These are phyloP conservation scores for Phytophthora colocasiae DNA, from an alignment of 352 stramenopile genomes.

Conservation along the genomic window DNA sequence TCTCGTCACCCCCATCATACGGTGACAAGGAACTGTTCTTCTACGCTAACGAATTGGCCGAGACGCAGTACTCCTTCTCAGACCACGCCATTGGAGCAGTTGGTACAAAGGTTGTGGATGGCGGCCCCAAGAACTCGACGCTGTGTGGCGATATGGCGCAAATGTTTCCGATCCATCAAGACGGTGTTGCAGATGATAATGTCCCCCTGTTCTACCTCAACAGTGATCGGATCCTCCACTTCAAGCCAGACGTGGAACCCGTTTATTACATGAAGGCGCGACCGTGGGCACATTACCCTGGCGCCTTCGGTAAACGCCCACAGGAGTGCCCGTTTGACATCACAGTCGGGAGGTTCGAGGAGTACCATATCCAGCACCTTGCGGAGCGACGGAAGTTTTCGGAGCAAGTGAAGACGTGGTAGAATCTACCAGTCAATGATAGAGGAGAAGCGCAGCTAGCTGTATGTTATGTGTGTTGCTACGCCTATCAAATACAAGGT, in stretches of 20 bases:
- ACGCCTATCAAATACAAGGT: conserved; percentile 5
- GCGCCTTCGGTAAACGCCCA: conserved; percentile 39
- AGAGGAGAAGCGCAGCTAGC: conserved; percentile 7
- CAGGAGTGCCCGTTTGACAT: conserved; percentile 60
- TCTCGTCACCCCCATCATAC: conserved; percentile 44
- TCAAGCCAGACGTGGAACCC: conserved; percentile 38
- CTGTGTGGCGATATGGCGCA: conserved; percentile 65
- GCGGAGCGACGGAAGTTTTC: conserved; percentile 43
- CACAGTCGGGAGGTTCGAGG: conserved; percentile 33
- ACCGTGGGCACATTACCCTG: conserved; percentile 44
- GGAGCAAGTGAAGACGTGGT: conserved; percentile 40
- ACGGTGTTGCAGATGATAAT: conserved; percentile 28
- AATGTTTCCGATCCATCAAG: conserved; percentile 47
- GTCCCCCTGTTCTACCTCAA: conserved; percentile 57
- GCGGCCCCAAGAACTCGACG: conserved; percentile 36
- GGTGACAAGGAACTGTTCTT: conserved; percentile 62
- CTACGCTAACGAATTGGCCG: conserved; percentile 47
- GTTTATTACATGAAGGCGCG: conserved; percentile 54
- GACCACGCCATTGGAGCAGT: conserved; percentile 51
- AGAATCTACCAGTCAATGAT: conserved; percentile 7
- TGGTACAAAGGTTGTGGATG: conserved; percentile 36
- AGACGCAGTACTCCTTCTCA: conserved; percentile 53
- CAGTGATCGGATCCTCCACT: conserved; percentile 56
- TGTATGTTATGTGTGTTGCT: conserved; percentile 26
- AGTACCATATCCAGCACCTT: conserved; percentile 40